Base-by-base conservation (phyloP, 2,329 filamentous ascomycete species). In the Diaporthe caulivora region DNA sequence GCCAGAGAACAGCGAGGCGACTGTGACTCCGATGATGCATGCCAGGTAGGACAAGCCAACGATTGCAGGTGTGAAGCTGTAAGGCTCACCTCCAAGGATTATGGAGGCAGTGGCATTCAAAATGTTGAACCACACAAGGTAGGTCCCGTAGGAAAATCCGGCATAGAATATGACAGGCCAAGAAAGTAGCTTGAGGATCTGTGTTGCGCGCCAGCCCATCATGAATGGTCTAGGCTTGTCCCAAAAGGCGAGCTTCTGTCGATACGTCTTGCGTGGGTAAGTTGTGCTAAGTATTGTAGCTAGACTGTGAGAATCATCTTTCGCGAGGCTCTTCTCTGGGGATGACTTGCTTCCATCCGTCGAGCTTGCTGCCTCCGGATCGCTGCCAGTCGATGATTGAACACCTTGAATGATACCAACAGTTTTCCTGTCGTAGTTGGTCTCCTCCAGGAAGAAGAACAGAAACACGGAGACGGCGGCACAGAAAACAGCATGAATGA, bases 371-470 rank as follows among this genome's bases (percentile, higher is more conserved):
- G 54, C 34, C 37, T 73, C 65, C 7, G 67, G 68, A 13, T 70
- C 72, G n/a, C 58, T 62, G 11, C 34, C 71, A 13, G 51, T 42
- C 1, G 58, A 13, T 31, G 37, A 34, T 26, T 47, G 70, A 18
- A 65, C 65, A n/a, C 70, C 64, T 26, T 74, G 55, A 1, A 75
- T 58, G 7, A 76, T 74, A 17, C 76, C 72, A 3, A 76, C 68
- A 9, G 82, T 75, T 77, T 74, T 72, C 18, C 74, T 69, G 55
- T 84, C 79, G 75, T 89, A 90, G 26, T 83, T 83, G 5, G 87
- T 87, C 79, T 90, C 88, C 76, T 89, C 87, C 31, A 89, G 86
- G 73, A 89, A 84, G 72, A 90, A 82, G 79, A 90, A 88, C 13
- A 79, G 76, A 51, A 78, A 78, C 8, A 82, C 58, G 15, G 80